Conservation (phyloP, 331 rosid genomes). For the Phaseolus coccineus region DNA sequence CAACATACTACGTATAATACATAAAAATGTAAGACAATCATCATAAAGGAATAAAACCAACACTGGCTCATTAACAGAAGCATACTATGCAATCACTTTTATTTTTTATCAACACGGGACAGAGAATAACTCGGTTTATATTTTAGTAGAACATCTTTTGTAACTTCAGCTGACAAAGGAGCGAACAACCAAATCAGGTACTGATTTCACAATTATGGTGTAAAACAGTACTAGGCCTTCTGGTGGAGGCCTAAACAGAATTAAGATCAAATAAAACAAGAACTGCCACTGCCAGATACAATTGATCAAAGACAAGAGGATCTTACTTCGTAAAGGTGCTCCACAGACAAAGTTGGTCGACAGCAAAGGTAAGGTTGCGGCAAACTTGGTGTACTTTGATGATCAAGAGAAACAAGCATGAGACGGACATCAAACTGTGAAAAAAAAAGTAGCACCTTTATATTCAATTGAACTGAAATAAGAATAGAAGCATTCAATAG, state of each 20-base stretch:
- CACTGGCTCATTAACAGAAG: slow-evolving; percentile 22
- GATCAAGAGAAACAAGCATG: slow-evolving; percentile 75
- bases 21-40: slow-evolving; percentile 35
- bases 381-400: slow-evolving; percentile 65
- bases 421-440: slow-evolving; percentile 86
- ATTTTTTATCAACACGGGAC: not conserved
- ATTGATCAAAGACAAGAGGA: slow-evolving; percentile 38
- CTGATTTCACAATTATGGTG: slow-evolving; percentile 5
- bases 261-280: slow-evolving; percentile 10
- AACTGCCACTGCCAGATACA: slow-evolving; percentile 27
- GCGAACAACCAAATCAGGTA: not conserved
- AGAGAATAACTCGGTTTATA: not conserved
- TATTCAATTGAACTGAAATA: slow-evolving; percentile 38
- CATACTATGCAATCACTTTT: not conserved
- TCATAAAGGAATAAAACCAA: slow-evolving; percentile 19
- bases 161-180: slow-evolving; percentile 57
- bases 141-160: slow-evolving; percentile 14
- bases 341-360: slow-evolving; percentile 76
- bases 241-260: slow-evolving; percentile 11
- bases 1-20: slow-evolving; percentile 64
- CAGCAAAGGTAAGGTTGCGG: slow-evolving; percentile 86
- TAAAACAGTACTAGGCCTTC: slow-evolving; percentile 20
- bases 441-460: slow-evolving; percentile 12
- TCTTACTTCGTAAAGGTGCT: slow-evolving; percentile 80
- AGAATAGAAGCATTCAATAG: slow-evolving; percentile 35